Evolutionary conservation across 1,284 basidiomycete species (phyloP), one percentile per base, ranked within the genome.

Genomic region (Boletellus sp.): DNA sequence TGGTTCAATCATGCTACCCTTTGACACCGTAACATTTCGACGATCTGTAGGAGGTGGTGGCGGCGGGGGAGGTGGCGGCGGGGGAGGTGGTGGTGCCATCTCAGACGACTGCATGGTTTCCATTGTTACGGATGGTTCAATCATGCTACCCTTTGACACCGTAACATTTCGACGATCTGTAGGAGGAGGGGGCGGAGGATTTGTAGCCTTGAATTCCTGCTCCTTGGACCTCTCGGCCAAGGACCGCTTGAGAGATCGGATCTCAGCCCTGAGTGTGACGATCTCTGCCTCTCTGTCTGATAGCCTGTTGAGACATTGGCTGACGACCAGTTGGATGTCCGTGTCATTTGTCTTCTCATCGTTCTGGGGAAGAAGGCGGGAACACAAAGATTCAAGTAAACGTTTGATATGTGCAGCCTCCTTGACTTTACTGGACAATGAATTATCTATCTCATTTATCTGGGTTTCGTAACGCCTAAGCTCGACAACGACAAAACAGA

Each of bases 381-480:
- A 84, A 63, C 90, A 90, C 7, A 94, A 86, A 7, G 87, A 86
- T 63, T 92, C 88, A 33, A 95, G 71, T 11, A 89, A 87, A 13
- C 86, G 82, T 59, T 92, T 91, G 38, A 93, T 73, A 57, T 85
- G 89, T 1, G 78, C 59, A 41, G 87, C 76, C 51, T 91, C 87
- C 58, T 89, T 90, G 51, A 85, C 79, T 58, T 82, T 86, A 45
- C 75, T 68, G 10, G 68, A 67, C 2, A 82, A 39, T 2, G 64
- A 57, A 5, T 61, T 63, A 41, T 86, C 82, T 33, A 80, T 62
- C 37, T 85, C 81, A 1, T 65, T 67, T 34, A 74, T 73, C 84
- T 91, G 53, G 3, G 13, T 36, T 49, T 43, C 20, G 7, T 36
- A 32, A 29, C 13, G 25, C 10, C 21, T 53, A 38, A 43, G 43